Conservation (phyloP, 768 basidiomycete genomes). For the Leccinum incarnatum region DNA sequence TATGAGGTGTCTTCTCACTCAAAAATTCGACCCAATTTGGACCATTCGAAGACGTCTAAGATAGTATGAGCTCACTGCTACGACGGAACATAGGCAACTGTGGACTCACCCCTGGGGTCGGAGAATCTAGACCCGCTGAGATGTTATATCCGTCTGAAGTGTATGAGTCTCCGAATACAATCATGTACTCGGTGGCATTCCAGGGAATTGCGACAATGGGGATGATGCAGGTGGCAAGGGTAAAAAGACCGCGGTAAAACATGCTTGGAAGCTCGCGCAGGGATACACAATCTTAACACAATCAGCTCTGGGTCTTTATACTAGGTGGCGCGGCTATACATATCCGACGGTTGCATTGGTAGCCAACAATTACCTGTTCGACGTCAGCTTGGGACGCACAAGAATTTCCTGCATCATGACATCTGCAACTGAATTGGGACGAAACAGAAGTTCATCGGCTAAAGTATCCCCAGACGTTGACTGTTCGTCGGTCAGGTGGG, state of each 20-base stretch:
- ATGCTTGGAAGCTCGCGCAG: constrained; percentile 5
- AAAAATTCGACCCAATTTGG: constrained; percentile 61
- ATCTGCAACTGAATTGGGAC: no score
- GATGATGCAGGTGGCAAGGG: constrained; percentile 1
- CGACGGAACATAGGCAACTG: background rate
- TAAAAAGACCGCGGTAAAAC: constrained; percentile 6
- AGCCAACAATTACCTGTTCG: no score
- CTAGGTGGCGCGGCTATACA: constrained; percentile 1
- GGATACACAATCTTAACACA: background rate
- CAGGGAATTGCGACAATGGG: constrained; percentile 37
- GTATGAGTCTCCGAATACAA: constrained; percentile 66
- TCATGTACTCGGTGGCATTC: constrained; percentile 52
- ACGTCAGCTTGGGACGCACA: no score
- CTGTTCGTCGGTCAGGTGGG: no score
- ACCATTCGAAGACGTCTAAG: constrained; percentile 57
- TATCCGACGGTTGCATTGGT: no score
- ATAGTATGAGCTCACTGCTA: constrained; percentile 1
- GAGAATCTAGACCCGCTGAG: constrained; percentile 51
- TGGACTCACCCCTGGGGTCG: constrained; percentile 47
- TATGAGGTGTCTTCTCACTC: constrained; percentile 32
- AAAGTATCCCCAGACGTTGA: no score
- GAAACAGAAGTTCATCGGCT: no score
- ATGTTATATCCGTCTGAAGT: constrained; percentile 59
- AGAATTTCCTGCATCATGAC: no score
- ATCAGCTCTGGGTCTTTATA: background rate